Base-by-base conservation (phyloP, 2,329 filamentous ascomycete species). In the Exophiala sp. region DNA sequence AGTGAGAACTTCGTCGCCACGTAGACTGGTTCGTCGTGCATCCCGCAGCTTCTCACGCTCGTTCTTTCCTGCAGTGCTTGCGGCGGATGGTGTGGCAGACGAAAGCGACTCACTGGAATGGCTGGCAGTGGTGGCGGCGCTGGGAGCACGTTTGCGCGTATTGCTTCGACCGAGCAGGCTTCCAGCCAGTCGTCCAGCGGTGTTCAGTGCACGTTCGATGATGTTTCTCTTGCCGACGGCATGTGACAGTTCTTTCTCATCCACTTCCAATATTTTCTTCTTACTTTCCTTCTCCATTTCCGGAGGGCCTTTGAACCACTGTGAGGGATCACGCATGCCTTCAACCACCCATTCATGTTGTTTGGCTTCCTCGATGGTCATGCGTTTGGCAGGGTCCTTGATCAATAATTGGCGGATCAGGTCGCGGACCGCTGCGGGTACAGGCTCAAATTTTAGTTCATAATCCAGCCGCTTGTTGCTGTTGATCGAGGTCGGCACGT, bases 261-360 rank as follows among this genome's bases (percentile, higher is more conserved):
- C 90, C 41, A 97, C 88, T 66, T 61, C 55, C 40, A 96, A 85
- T 61, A 98, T 97, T 68, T 82, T 88, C 64, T 85, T 83, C 49
- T 86, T 81, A 24, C 82, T 84, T 52, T 84, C 84, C 29, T 83
- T 79, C 30, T 81, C 83, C 1, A 90, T 89, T 62, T 97, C 91
- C 1, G 90, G 95, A 56, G 90, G 95, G 56, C 95, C 88, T 60
- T 95, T 88, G n/a, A 96, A 80, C 93, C 93, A 98, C 8, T 77
- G 75, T 24, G 80, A 73, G 30, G 84, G 79, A 59, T 95, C 84
- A 27, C 80, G 72, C 39, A 97, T 79, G 56, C 85, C 89, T 50
- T 83, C 75, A 1, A 91, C 75, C 13, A 97, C 85, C 93, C 93
- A 98, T 3, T 85, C 83, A 64, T 98, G 93, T 53, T 86, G 84